Percentiles rank a stretch among this genome's conserved stretches.
These are phyloP conservation scores for Pichia sp. DNA, from an alignment of 1,139 yeast genomes.

Conservation along the genomic window DNA sequence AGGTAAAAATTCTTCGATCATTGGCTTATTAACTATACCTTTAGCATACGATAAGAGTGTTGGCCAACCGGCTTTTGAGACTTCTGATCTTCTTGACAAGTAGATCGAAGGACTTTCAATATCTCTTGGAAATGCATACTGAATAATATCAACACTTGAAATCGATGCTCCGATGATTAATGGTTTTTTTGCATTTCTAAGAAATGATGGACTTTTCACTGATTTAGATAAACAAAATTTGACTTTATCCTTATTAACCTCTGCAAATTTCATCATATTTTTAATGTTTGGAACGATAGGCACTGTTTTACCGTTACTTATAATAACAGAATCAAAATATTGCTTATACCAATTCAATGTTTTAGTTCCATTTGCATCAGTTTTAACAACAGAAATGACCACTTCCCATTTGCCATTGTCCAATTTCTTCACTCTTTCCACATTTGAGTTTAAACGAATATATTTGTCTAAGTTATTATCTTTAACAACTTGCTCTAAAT, in stretches of 20 bases:
- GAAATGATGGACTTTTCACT: conserved; percentile 12
- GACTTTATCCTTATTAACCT: conserved; percentile 23
- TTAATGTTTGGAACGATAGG: conserved; percentile 44
- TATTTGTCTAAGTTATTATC: conserved; percentile 34
- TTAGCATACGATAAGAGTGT: conserved; percentile 12
- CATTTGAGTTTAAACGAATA: conserved; percentile 40
- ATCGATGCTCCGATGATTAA: conserved; percentile 51
- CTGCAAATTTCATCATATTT: conserved; percentile 41
- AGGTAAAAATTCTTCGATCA: conserved; percentile 20
- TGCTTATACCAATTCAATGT: conserved; percentile 33
- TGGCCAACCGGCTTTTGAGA: conserved; percentile 9
- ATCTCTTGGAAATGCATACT: conserved; percentile 42
- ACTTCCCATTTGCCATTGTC: conserved; percentile 19
- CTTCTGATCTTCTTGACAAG: conserved; percentile 14
- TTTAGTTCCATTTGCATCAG: conserved; percentile 3
- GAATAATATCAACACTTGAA: conserved; percentile 49
- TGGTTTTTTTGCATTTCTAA: conserved; percentile 39
- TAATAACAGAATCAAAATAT: conserved; percentile 40
- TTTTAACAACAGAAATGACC: background rate
- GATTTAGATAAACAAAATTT: conserved; percentile 18
- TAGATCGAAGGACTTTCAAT: conserved; percentile 13
- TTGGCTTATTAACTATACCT: conserved; percentile 21
- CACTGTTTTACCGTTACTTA: conserved; percentile 46
- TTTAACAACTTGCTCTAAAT: conserved; percentile 32
- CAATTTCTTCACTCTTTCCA: conserved; percentile 36